Evolutionary conservation across 1,284 basidiomycete species (phyloP).

Genomic region (Cryptococcus sp.): DNA sequence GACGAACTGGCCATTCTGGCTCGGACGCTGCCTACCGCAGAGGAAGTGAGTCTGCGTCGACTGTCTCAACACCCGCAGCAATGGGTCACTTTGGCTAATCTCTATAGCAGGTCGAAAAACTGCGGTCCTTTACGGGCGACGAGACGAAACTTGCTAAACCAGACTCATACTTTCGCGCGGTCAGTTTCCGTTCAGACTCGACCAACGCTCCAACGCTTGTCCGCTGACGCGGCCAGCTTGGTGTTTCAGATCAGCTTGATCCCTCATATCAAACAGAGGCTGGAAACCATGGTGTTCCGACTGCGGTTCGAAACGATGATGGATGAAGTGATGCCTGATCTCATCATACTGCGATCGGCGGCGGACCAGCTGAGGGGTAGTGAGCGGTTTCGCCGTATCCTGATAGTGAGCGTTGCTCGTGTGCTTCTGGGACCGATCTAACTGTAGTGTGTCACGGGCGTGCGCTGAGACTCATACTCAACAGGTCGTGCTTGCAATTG

Average conservation of each 20-base stretch:
- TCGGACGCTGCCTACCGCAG: conserved; percentile 70
- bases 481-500: conserved; percentile 70
- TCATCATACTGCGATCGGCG: conserved; percentile 73
- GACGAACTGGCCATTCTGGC: conserved; percentile 74
- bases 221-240: not conserved
- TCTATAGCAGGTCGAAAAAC: conserved; percentile 60
- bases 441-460: not conserved
- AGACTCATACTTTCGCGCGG: conserved; percentile 80
- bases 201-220: not conserved
- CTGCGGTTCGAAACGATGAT: conserved; percentile 77
- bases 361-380: conserved; percentile 73
- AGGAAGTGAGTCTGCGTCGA: conserved; percentile 62
- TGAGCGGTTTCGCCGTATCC: conserved; percentile 65
- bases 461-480: not conserved
- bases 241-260: conserved; percentile 68
- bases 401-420: conserved; percentile 60
- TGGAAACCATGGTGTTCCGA: conserved; percentile 81
- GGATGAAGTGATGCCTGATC: conserved; percentile 78
- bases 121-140: conserved; percentile 67
- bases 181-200: conserved; percentile 39
- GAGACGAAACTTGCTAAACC: conserved; percentile 71
- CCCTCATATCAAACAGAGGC: conserved; percentile 69
- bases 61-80: not conserved
- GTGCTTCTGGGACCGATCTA: not conserved
- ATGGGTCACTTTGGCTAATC: too few relatives aligned